A percentile compares a stretch with the other conserved stretches of the same genome.
phyloP scores from a whole-genome alignment of 495 filamentous ascomycete species.

The Gamarada debralockiae region DNA sequence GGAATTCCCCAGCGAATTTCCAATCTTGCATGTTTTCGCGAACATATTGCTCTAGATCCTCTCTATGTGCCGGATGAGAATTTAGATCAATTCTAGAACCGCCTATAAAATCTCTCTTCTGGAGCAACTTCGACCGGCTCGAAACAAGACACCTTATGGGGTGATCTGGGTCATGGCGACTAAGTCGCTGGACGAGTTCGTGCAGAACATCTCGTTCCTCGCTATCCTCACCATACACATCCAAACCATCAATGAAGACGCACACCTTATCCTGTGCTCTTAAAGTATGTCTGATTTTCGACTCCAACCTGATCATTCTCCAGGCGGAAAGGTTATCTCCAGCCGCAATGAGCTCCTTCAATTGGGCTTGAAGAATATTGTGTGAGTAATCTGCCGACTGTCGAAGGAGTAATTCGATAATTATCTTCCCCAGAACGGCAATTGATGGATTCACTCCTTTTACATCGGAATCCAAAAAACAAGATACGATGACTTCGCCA shows the following conservation, averaged over 20 bases:
- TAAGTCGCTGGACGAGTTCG: background rate
- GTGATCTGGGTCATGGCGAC: conserved; percentile 1
- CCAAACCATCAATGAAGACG: background rate
- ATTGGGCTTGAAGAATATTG: background rate
- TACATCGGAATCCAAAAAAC: background rate
- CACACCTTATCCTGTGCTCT: background rate
- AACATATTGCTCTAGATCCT: background rate
- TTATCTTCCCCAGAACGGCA: background rate
- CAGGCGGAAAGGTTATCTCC: background rate
- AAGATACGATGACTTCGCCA: background rate
- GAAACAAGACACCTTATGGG: background rate
- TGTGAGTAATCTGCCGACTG: background rate
- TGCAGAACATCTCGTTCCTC: background rate
- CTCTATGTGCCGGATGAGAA: background rate
- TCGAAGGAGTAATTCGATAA: background rate
- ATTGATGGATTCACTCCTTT: background rate
- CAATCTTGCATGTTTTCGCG: background rate
- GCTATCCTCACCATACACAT: background rate
- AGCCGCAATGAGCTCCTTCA: background rate
- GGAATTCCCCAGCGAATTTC: background rate
- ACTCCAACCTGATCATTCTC: background rate
- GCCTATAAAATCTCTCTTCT: background rate
- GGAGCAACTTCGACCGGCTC: background rate
- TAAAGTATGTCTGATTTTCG: background rate
- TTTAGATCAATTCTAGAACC: background rate